Evolutionary conservation across 2,329 filamentous ascomycete species (phyloP).

Genomic region (Bipolaris zeicola): DNA sequence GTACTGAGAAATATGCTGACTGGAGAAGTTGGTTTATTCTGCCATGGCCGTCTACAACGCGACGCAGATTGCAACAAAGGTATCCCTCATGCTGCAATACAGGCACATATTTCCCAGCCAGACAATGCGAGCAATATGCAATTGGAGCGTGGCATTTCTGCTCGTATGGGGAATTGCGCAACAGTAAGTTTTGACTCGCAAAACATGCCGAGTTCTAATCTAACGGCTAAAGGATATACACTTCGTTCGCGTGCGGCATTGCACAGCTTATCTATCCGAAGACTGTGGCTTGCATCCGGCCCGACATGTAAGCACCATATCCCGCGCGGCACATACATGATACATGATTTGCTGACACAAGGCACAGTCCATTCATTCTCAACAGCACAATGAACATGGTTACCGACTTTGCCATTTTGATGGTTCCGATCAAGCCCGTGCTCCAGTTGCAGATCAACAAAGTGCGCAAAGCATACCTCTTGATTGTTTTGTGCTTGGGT

Average conservation of each 20-base stretch:
- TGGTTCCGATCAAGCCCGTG: neutral
- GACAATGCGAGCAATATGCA: neutral
- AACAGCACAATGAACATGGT: neutral
- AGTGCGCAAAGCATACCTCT: neutral
- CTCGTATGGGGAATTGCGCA: neutral
- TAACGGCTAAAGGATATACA: neutral
- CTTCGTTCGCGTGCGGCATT: neutral
- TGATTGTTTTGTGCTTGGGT: neutral
- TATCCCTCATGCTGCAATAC: neutral
- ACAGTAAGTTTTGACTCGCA: neutral
- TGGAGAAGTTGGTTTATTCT: neutral
- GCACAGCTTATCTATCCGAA: neutral
- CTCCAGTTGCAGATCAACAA: neutral
- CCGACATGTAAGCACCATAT: neutral
- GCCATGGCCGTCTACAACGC: neutral
- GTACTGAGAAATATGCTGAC: neutral
- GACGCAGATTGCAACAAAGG: neutral
- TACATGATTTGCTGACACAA: neutral
- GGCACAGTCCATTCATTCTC: neutral
- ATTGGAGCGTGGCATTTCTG: neutral
- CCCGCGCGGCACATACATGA: neutral
- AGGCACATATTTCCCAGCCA: neutral
- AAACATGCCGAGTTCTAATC: neutral
- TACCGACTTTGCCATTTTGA: neutral
- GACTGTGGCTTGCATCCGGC: neutral